These are phyloP conservation scores for Penicillium longicatenatum DNA, from an alignment of 495 filamentous ascomycete genomes.

Conservation along the genomic window DNA sequence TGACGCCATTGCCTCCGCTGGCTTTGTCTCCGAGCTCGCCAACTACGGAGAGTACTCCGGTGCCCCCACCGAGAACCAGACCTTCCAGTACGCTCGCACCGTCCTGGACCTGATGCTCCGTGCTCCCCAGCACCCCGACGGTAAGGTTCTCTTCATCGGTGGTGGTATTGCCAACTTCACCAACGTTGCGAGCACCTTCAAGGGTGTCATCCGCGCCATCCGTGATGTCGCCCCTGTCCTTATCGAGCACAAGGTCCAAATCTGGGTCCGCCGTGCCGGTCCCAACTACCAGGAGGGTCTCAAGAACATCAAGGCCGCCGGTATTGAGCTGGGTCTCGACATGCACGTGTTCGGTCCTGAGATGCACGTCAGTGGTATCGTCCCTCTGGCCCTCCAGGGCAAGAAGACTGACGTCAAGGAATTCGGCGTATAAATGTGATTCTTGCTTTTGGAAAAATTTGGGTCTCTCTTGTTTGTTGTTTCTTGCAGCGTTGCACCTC, in stretches of 20 bases:
- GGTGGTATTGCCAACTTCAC: constrained; percentile 99
- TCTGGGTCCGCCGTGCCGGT: constrained; percentile 98
- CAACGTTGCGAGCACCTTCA: constrained; percentile 95
- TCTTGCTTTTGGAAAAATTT: constrained; percentile 16
- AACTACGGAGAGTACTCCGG: constrained; percentile 99
- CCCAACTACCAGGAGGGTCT: constrained; percentile 99
- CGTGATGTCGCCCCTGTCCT: constrained; percentile 85
- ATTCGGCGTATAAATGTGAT: constrained; percentile 45
- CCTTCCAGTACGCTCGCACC: constrained; percentile 95
- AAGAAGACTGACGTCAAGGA: constrained; percentile 58
- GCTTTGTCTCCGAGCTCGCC: constrained; percentile 93
- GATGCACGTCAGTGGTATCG: constrained; percentile 81
- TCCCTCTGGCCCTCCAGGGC: constrained; percentile 64
- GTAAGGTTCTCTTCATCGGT: constrained; percentile 98
- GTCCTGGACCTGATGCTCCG: constrained; percentile 98
- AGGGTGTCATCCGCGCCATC: constrained; percentile 97
- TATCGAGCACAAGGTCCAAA: constrained; percentile 95
- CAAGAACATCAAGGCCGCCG: constrained; percentile 98
- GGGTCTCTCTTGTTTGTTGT: constrained; percentile 22
- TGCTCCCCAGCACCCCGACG: constrained; percentile 78
- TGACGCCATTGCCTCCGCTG: constrained; percentile 95
- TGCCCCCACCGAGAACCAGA: constrained; percentile 96
- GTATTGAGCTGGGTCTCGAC: constrained; percentile 85
- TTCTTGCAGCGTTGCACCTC: constrained; percentile 34
- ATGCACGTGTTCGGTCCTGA: constrained; percentile 98